phyloP scores from a whole-genome alignment of 306 rosid genomes.

The Vigna hirtella region DNA sequence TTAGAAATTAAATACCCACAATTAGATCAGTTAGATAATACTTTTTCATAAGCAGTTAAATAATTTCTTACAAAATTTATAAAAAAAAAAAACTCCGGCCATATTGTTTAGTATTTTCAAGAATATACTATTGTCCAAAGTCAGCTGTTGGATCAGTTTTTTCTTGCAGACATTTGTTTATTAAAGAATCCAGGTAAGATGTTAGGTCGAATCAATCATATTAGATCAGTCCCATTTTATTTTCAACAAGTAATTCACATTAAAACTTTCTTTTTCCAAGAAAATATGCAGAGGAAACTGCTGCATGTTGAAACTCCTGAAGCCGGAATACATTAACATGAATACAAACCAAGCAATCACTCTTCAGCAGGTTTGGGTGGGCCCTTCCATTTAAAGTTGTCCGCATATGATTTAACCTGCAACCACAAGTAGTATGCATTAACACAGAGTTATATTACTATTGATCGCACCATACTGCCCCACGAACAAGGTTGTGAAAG shows the following conservation, averaged over 20 bases:
- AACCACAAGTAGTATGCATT: slow-evolving; percentile 37
- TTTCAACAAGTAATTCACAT: slow-evolving; percentile 46
- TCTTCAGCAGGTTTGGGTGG: slow-evolving; percentile 61
- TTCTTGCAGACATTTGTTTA: not conserved
- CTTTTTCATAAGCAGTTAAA: not conserved
- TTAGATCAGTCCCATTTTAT: slow-evolving; percentile 52
- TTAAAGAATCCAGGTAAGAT: not conserved
- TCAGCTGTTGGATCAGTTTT: not conserved
- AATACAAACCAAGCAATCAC: slow-evolving; percentile 49
- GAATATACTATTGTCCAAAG: not conserved
- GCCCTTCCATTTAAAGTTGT: slow-evolving; percentile 98
- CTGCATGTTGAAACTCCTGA: slow-evolving; percentile 45
- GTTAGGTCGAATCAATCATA: not conserved
- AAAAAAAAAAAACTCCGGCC: not conserved
- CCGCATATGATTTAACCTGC: slow-evolving; percentile 87
- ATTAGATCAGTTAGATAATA: not conserved
- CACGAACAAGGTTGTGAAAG: slow-evolving; percentile 13
- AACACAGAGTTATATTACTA: slow-evolving; percentile 4
- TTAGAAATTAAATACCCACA: not conserved
- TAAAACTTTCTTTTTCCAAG: slow-evolving; percentile 40
- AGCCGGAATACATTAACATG: slow-evolving; percentile 42
- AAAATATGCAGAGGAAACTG: slow-evolving; percentile 44
- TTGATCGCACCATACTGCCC: not conserved
- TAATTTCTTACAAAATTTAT: not conserved
- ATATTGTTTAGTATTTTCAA: not conserved